phyloP scores from a whole-genome alignment of 768 basidiomycete genomes.

The Macrocybe gigantea region DNA sequence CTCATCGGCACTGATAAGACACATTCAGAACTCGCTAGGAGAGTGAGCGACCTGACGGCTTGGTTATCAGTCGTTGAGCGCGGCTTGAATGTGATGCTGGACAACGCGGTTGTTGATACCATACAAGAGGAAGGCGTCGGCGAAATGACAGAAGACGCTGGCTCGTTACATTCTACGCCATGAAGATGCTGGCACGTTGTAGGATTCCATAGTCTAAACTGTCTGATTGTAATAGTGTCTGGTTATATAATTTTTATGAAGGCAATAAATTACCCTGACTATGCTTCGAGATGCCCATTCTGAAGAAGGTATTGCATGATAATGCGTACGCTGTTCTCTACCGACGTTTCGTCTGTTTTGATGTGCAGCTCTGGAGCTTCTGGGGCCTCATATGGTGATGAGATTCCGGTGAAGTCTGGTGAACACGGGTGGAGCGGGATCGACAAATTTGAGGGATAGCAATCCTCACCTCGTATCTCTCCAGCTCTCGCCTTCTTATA shows the following conservation, averaged over 20 bases:
- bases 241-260: too few species aligned
- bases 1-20: slow-evolving; percentile 52
- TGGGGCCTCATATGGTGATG: slow-evolving; percentile 94
- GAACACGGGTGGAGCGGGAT: neutral
- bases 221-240: too few species aligned
- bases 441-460: neutral
- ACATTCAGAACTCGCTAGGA: slow-evolving; percentile 63
- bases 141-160: slow-evolving; percentile 7
- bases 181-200: neutral
- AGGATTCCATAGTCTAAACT: neutral
- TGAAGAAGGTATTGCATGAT: slow-evolving; percentile 76
- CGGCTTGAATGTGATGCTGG: slow-evolving; percentile 66
- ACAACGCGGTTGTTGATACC: slow-evolving; percentile 39
- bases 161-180: neutral
- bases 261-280: neutral
- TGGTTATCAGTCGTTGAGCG: slow-evolving; percentile 74
- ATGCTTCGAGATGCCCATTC: slow-evolving; percentile 48
- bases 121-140: slow-evolving; percentile 53
- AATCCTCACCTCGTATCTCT: slow-evolving; percentile 79
- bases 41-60: slow-evolving; percentile 67
- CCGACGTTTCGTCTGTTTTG: slow-evolving; percentile 75
- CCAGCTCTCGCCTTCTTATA: slow-evolving; percentile 96
- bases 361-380: slow-evolving; percentile 86
- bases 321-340: slow-evolving; percentile 69
- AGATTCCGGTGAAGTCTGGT: slow-evolving; percentile 95